Evolutionary conservation across 805 yeast species (phyloP).

Genomic region (Nakazawaea siamensis): DNA sequence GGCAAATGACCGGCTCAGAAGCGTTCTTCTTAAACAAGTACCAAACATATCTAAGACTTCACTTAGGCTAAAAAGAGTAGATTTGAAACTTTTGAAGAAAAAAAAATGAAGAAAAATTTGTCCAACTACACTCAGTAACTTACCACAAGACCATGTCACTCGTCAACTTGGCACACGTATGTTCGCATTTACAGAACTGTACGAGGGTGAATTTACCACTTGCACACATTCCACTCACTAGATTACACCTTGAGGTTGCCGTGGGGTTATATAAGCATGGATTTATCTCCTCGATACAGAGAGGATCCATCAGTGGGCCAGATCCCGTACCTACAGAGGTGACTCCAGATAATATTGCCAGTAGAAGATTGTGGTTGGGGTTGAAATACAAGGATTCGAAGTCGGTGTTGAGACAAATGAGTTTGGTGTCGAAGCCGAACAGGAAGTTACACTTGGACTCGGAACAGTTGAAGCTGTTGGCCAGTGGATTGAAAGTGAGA

Average conservation of each 20-base stretch:
- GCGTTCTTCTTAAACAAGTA: too few relatives aligned
- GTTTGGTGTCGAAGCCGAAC: slow-evolving; percentile 78
- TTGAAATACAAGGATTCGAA: slow-evolving; percentile 76
- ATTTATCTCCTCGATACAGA: slow-evolving; percentile 71
- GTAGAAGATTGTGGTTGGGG: slow-evolving; percentile 87
- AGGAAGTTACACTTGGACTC: slow-evolving; percentile 57
- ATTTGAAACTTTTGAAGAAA: background rate
- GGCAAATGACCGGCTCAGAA: too few relatives aligned
- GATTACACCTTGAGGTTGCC: slow-evolving; percentile 76
- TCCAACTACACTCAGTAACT: too few relatives aligned
- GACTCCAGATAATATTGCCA: slow-evolving; percentile 79
- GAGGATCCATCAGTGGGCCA: slow-evolving; percentile 82
- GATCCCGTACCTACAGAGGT: slow-evolving; percentile 66
- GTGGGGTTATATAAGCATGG: slow-evolving; percentile 87
- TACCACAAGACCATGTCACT: slow-evolving; percentile 89
- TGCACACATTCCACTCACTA: slow-evolving; percentile 78
- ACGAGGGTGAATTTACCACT: slow-evolving; percentile 63
- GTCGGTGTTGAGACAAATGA: slow-evolving; percentile 67
- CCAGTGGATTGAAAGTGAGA: slow-evolving; percentile 70
- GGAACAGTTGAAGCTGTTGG: slow-evolving; percentile 62
- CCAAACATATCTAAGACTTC: background rate
- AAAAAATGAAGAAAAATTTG: too few relatives aligned
- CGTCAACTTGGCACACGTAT: slow-evolving; percentile 73
- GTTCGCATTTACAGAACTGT: slow-evolving; percentile 87
- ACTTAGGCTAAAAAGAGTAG: background rate